Base-by-base conservation (phyloP, 805 yeast species). In the Saturnispora saitoi region DNA sequence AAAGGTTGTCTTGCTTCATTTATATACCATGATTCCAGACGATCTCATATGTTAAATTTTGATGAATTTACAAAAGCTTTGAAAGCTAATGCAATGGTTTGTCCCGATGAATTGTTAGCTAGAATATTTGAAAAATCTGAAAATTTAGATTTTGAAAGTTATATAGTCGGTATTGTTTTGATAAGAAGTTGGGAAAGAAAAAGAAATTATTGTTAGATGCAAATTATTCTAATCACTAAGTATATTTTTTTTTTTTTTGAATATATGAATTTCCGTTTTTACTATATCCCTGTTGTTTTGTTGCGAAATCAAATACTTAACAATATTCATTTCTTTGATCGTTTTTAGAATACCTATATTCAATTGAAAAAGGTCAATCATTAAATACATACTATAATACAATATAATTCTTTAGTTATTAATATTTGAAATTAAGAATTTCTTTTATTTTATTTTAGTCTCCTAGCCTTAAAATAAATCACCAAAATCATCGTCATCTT, bases 1-100 rank as follows among this genome's bases (percentile, higher is more conserved):
- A 60, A 63, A 47, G 66, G 66, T 3, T 64, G 67, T 50, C 58
- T 52, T 45, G 58, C 54, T 3, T 61, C 64, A 12, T 64, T 64
- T 48, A 55, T 54, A 20, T 58, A 52, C 50, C 60, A 63, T 48
- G 68, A 64, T 49, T 48, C 47, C 2, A 30, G 6, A 8, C 42
- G 22, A n/a, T 31, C 48, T 12, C 58, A 59, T 37, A 47, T 48
- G 26, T 49, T 65, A 26, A 61, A 59, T 26, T 54, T 59, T 15
- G 51, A 54, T 3, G 68, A 64, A 45, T 64, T 65, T 32, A 44
- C 45, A n/a, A 52, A 49, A 42, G 62, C 66, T 5, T 53, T 64
- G 24, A 40, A 42, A 19, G 50, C 55, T 32, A 64, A 59, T 38
- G 51, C 54, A 4, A 56, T 64, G 29, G 26, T 28, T 5, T 61